Base-by-base conservation (phyloP, 2,329 filamentous ascomycete genomes). In the Dactylellina cionopaga region DNA sequence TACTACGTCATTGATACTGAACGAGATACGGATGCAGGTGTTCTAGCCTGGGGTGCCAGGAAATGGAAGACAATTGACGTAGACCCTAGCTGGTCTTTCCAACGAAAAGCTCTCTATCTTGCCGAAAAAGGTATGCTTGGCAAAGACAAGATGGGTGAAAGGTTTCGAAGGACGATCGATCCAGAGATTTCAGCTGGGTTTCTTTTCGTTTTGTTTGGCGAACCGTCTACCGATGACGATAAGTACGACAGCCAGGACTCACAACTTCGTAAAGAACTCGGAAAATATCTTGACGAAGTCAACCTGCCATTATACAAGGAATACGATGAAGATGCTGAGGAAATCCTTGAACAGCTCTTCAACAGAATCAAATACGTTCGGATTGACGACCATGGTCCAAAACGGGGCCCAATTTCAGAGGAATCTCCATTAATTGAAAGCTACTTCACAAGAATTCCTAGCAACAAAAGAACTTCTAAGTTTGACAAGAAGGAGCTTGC, bases 321-420 rank as follows among this genome's bases (percentile, higher is more conserved):
- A 80, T 99, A 96, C 79, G 92, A 99, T 78, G 83, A 82, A 17
- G 95, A 99, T 79, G 84, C 90, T 9, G 87, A 87, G 24, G 91
- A 91, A 75, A 95, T 96, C 75, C 85, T 96, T 63, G 89, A 97
- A 74, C 94, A 99, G 80, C 83, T 98, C 24, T 96, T 90, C 83
- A 96, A 97, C 79, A 89, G 96, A 73, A 91, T 93, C 82, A 97
- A 96, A 80, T 99, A 99, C 82, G 87, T 94, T 74, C 90, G 95
- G 37, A 82, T 99, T n/a, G 95, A 98, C 75, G 90, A 92, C 0
- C 86, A 98, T 79, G 95, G 95, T 0, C 95, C 95, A 2, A 94
- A 91, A 79, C 83, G 91, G 58, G 95, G 95, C 0, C 86, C 89
- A 15, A 91, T 99, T 78, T 90, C 88, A 64, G 82, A 88, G 5